These are phyloP conservation scores for Immersiporthe knoxdaviesiana DNA, from an alignment of 2,329 filamentous ascomycete genomes.

Conservation along the genomic window DNA sequence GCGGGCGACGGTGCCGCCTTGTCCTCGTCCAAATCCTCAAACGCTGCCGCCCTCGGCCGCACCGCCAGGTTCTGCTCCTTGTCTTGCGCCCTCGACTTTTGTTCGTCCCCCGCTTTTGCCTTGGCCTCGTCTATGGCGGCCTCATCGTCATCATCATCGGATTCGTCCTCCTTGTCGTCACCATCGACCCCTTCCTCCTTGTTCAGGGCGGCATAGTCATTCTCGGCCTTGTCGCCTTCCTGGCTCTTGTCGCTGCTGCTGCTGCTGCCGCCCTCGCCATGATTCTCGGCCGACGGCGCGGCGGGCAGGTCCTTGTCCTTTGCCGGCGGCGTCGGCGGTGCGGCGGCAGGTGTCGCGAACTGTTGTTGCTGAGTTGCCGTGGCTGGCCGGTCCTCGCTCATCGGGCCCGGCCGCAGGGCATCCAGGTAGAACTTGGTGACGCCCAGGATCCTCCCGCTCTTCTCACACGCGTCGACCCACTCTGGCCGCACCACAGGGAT, in stretches of 20 bases:
- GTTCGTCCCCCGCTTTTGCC: conserved; percentile 48
- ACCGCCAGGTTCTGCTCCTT: conserved; percentile 58
- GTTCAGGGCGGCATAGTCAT: conserved; percentile 32
- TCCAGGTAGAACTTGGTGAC: conserved; percentile 97
- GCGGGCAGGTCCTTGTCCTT: conserved; percentile 42
- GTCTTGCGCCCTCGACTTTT: conserved; percentile 61
- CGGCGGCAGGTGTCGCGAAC: conserved; percentile 26
- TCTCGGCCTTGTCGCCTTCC: conserved; percentile 32
- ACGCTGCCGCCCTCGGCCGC: conserved; percentile 42
- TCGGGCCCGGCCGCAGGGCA: conserved; percentile 60
- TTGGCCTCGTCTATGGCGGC: conserved; percentile 45
- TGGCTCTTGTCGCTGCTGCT: conserved; percentile 30
- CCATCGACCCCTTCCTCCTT: conserved; percentile 37
- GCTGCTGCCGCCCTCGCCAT: conserved; percentile 33
- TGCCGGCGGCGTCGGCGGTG: conserved; percentile 29
- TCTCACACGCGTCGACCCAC: conserved; percentile 96
- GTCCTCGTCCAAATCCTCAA: conserved; percentile 40
- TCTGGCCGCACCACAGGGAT: conserved; percentile 96
- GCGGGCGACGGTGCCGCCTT: conserved; percentile 53
- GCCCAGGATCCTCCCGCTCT: conserved; percentile 87
- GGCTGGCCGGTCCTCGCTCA: conserved; percentile 38
- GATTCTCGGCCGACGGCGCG: conserved; percentile 30
- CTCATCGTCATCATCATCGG: conserved; percentile 36
- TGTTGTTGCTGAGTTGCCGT: conserved; percentile 33
- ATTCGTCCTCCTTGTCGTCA: conserved; percentile 34